Percentiles rank a stretch among this genome's conserved stretches.
Evolutionary conservation across 108 stramenopile species (phyloP).

Genomic region (Schizochytrium sp.): DNA sequence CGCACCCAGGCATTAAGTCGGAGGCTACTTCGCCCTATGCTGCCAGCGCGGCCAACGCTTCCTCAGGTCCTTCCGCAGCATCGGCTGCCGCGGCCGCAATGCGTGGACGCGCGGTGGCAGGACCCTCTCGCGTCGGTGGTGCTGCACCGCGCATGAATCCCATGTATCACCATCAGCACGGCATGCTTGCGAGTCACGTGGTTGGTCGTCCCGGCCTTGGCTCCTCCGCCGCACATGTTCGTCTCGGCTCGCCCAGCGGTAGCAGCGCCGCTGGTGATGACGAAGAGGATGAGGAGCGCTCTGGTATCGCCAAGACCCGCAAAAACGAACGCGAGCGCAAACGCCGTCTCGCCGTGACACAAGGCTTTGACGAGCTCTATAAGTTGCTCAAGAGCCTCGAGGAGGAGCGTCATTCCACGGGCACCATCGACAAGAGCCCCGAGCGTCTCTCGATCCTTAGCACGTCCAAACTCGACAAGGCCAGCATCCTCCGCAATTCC

Average conservation of each 20-base stretch:
- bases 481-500: background rate
- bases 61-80: no score
- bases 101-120: background rate
- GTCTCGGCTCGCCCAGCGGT: background rate
- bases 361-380: background rate
- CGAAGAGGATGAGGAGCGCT: background rate
- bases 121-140: background rate
- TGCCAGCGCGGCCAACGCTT: no score
- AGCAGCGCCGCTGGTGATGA: background rate
- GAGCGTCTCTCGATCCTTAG: background rate
- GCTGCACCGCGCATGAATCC: background rate
- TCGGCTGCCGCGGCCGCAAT: no score
- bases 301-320: background rate
- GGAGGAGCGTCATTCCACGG: background rate
- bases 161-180: background rate
- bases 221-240: background rate
- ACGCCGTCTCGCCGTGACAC: slow-evolving; percentile 3
- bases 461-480: background rate
- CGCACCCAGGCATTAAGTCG: background rate
- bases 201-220: background rate
- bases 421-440: background rate
- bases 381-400: background rate
- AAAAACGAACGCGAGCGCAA: slow-evolving; percentile 6
- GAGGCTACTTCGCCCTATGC: background rate
- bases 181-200: background rate